phyloP scores from a whole-genome alignment of 2,329 filamentous ascomycete species.

The Aspergillus fijiensis region DNA sequence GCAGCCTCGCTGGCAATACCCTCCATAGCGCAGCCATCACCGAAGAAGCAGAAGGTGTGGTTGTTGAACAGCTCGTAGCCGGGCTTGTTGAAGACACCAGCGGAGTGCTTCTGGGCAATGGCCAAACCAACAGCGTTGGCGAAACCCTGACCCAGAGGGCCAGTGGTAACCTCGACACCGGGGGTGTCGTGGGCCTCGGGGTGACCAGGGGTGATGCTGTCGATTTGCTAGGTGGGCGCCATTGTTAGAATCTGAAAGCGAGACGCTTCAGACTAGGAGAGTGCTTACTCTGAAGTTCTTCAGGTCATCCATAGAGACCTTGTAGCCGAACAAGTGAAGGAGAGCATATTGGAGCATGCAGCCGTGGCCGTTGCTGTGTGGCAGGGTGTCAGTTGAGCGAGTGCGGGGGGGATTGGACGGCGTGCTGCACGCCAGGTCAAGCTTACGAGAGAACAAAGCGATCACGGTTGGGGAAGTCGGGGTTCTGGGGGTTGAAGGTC shows the following conservation, averaged over 20 bases:
- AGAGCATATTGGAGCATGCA: conserved; percentile 99
- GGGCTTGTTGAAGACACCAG: conserved; percentile 93
- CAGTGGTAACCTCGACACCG: conserved; percentile 96
- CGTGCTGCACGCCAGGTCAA: background rate
- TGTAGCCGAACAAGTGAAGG: conserved; percentile 94
- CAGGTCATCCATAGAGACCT: conserved; percentile 80
- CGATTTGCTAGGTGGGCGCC: conserved; percentile 55
- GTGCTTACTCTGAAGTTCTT: conserved; percentile 90
- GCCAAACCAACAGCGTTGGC: conserved; percentile 96
- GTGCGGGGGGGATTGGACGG: background rate
- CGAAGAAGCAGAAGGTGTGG: conserved; percentile 95
- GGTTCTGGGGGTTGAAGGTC: conserved; percentile 99
- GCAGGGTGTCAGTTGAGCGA: conserved; percentile 11
- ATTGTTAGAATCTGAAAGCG: conserved; percentile 5
- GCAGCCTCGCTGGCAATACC: conserved; percentile 91
- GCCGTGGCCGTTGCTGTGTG: conserved; percentile 84
- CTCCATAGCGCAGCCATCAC: conserved; percentile 98
- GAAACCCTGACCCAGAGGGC: conserved; percentile 95
- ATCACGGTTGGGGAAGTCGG: conserved; percentile 94
- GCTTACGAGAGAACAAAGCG: conserved; percentile 98
- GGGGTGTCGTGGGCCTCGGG: conserved; percentile 96
- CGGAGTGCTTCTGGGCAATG: conserved; percentile 91
- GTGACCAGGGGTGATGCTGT: conserved; percentile 89
- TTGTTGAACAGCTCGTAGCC: conserved; percentile 89
- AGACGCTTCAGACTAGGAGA: background rate